These are phyloP conservation scores for Lachnum nothofagi DNA, from an alignment of 2,329 filamentous ascomycete species.

Conservation along the genomic window DNA sequence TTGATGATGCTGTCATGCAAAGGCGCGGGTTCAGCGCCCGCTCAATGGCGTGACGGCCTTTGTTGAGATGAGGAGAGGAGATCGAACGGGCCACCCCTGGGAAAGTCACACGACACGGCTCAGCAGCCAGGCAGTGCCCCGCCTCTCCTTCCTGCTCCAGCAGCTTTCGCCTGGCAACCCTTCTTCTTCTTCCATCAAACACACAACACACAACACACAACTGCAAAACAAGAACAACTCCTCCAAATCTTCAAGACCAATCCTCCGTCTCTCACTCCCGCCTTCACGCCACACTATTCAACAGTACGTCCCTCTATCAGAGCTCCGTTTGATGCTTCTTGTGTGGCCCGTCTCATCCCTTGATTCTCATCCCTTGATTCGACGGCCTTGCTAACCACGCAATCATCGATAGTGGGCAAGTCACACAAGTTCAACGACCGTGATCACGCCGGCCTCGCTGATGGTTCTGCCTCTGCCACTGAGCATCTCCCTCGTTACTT, in stretches of 20 bases:
- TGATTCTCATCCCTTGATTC: constrained; percentile 1
- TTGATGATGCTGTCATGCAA: no score
- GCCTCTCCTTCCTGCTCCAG: background rate
- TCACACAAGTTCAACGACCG: constrained; percentile 95
- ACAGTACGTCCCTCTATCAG: constrained; percentile 24
- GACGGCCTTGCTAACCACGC: constrained; percentile 15
- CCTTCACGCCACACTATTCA: constrained; percentile 14
- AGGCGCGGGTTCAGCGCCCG: no score
- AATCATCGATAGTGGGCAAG: constrained; percentile 71
- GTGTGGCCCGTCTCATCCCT: constrained; percentile 5
- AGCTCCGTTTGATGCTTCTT: constrained; percentile 12
- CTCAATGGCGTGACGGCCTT: no score
- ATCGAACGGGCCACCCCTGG: no score
- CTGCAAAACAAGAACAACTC: constrained; percentile 3
- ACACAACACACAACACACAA: constrained; percentile 15
- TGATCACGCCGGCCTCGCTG: constrained; percentile 72
- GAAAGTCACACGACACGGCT: no score
- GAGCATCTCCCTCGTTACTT: constrained; percentile 88
- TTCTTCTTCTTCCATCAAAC: constrained; percentile 10
- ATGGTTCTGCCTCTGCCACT: constrained; percentile 59
- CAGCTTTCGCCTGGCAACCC: constrained; percentile 5
- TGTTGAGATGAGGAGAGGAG: no score
- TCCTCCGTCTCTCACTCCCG: constrained; percentile 6
- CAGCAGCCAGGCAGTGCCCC: background rate
- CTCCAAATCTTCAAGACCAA: constrained; percentile 5